A percentile compares a stretch with the other conserved stretches of the same genome.
phyloP scores from a whole-genome alignment of 768 basidiomycete species.

The Podaxis sp. region DNA sequence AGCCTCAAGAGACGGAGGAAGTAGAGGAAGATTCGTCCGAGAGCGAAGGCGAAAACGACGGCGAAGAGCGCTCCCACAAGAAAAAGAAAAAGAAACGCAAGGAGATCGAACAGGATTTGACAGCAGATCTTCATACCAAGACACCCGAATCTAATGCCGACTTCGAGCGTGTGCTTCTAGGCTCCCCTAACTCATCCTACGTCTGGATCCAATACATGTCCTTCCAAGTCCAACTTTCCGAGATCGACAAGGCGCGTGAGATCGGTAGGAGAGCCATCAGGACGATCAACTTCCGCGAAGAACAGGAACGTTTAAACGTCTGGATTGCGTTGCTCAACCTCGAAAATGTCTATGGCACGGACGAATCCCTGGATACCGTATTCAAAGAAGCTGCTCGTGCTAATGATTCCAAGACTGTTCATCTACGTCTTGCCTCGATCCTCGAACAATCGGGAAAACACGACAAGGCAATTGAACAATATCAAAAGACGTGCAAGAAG shows the following conservation, averaged over 20 bases:
- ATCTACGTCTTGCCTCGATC: slow-evolving; percentile 81
- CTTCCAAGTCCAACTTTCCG: slow-evolving; percentile 94
- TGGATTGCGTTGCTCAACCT: slow-evolving; percentile 97
- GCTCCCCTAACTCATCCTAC: slow-evolving; percentile 95
- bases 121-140: slow-evolving; percentile 83
- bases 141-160: slow-evolving; percentile 89
- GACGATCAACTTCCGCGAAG: slow-evolving; percentile 93
- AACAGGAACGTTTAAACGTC: slow-evolving; percentile 92
- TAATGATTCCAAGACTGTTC: slow-evolving; percentile 90
- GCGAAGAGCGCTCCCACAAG: slow-evolving; percentile 44
- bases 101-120: slow-evolving; percentile 73
- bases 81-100: slow-evolving; percentile 66
- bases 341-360: slow-evolving; percentile 90
- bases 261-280: slow-evolving; percentile 80
- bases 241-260: slow-evolving; percentile 90
- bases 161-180: slow-evolving; percentile 89
- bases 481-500: slow-evolving; percentile 86
- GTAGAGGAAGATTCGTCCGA: slow-evolving; percentile 41
- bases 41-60: slow-evolving; percentile 36
- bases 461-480: slow-evolving; percentile 93
- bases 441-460: slow-evolving; percentile 79
- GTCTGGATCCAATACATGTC: slow-evolving; percentile 99
- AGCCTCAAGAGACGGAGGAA: slow-evolving; percentile 29
- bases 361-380: slow-evolving; percentile 67
- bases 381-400: slow-evolving; percentile 89